phyloP scores from a whole-genome alignment of 2,329 filamentous ascomycete genomes.

The Drechslerella coelobrocha region DNA sequence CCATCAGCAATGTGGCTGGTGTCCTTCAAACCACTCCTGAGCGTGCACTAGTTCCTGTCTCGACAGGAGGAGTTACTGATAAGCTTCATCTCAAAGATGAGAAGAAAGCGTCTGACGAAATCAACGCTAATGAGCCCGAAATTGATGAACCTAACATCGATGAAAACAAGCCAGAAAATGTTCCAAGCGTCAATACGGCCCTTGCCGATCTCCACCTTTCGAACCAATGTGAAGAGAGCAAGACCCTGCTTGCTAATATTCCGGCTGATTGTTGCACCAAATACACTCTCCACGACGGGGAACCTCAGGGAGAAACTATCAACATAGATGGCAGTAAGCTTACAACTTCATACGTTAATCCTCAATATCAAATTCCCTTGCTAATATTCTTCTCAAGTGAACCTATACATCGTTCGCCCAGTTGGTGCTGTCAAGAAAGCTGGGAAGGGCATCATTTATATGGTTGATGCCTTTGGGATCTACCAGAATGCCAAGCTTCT shows the following conservation, averaged over 20 bases:
- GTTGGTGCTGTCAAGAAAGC: conserved; percentile 57
- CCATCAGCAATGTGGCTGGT: neutral
- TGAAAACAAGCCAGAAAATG: neutral
- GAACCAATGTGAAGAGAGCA: neutral
- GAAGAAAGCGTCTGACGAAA: neutral
- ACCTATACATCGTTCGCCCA: conserved; percentile 64
- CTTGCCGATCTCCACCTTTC: neutral
- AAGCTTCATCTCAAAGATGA: neutral
- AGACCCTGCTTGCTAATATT: conserved; percentile 34
- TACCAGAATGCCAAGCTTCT: conserved; percentile 67
- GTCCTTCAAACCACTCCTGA: no score
- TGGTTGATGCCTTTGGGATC: conserved; percentile 64
- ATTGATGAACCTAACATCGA: neutral
- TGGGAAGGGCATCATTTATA: conserved; percentile 60
- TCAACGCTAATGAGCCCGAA: neutral
- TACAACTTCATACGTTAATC: neutral
- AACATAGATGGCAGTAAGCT: conserved; percentile 43
- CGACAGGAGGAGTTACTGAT: neutral
- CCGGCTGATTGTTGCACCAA: conserved; percentile 59
- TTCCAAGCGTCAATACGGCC: neutral
- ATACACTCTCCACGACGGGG: conserved; percentile 59
- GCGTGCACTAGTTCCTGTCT: no score
- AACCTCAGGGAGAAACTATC: conserved; percentile 56
- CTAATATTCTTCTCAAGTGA: conserved; percentile 56
- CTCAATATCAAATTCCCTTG: conserved; percentile 6